Percentiles rank a stretch among this genome's conserved stretches.
These are phyloP conservation scores for Tulasnella sp. DNA, from an alignment of 768 basidiomycete species.

Conservation along the genomic window DNA sequence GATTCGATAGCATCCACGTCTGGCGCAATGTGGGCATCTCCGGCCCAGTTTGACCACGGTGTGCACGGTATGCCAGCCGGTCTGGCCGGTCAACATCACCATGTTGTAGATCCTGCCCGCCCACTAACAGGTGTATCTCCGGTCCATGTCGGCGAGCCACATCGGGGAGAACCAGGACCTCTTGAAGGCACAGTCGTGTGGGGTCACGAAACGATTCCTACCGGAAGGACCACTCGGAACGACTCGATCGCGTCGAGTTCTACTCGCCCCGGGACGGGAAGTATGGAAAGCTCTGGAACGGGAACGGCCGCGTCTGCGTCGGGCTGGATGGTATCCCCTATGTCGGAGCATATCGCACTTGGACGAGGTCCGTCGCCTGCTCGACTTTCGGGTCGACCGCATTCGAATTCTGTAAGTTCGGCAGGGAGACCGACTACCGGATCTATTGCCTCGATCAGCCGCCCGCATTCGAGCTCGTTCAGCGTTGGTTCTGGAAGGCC, in stretches of 20 bases:
- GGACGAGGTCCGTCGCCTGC: neutral
- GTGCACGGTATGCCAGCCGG: too few relatives aligned
- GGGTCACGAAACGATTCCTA: too few relatives aligned
- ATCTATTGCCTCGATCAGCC: neutral
- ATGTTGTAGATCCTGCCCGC: too few relatives aligned
- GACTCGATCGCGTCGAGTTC: neutral
- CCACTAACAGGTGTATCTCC: too few relatives aligned
- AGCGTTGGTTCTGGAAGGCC: neutral
- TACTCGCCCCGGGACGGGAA: neutral
- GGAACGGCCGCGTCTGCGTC: neutral
- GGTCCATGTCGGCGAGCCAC: too few relatives aligned
- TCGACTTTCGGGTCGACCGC: neutral
- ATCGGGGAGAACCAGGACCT: too few relatives aligned
- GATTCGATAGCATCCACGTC: too few relatives aligned
- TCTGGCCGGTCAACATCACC: too few relatives aligned
- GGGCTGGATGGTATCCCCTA: constrained; percentile 3
- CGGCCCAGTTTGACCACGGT: too few relatives aligned
- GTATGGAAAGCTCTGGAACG: neutral
- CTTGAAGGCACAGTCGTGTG: too few relatives aligned
- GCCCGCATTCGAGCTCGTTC: neutral
- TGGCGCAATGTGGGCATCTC: neutral
- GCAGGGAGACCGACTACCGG: neutral
- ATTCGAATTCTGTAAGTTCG: constrained; percentile 5
- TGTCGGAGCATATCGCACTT: neutral
- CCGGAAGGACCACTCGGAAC: too few relatives aligned